A percentile compares a stretch with the other conserved stretches of the same genome.
These are phyloP conservation scores for Carex scoparia DNA, from an alignment of 176 grass and related monocot genomes.

Conservation along the genomic window DNA sequence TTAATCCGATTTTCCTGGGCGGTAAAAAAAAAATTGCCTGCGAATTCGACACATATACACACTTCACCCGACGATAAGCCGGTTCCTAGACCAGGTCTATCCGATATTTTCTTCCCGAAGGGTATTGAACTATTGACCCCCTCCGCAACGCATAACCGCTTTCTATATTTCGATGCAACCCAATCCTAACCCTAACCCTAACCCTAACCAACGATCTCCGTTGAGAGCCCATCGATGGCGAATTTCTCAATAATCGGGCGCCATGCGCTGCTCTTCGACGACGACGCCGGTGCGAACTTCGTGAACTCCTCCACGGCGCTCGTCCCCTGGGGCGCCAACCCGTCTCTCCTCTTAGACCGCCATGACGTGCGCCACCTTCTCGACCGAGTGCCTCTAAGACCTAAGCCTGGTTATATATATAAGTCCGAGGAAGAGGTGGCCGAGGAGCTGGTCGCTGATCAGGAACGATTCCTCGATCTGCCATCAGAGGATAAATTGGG, in stretches of 20 bases:
- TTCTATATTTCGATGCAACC: neutral
- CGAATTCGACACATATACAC: too few relatives aligned
- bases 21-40: too few relatives aligned
- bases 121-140: too few relatives aligned
- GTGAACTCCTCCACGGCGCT: slow-evolving; percentile 66
- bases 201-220: neutral
- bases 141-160: neutral
- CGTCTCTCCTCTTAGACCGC: slow-evolving; percentile 73
- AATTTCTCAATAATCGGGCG: slow-evolving; percentile 70
- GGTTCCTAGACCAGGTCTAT: neutral
- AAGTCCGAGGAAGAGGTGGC: slow-evolving; percentile 19
- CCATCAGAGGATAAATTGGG: slow-evolving; percentile 6
- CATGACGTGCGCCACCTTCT: slow-evolving; percentile 91
- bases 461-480: slow-evolving; percentile 74
- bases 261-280: slow-evolving; percentile 82
- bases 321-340: slow-evolving; percentile 64
- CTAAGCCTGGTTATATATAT: slow-evolving; percentile 24
- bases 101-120: neutral
- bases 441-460: slow-evolving; percentile 43
- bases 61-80: neutral
- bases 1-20: too few relatives aligned
- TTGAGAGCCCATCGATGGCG: slow-evolving; percentile 22
- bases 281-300: slow-evolving; percentile 66
- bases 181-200: neutral
- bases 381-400: slow-evolving; percentile 73